These are phyloP conservation scores for Fibroporia radiculosa DNA, from an alignment of 768 basidiomycete genomes.

Conservation along the genomic window DNA sequence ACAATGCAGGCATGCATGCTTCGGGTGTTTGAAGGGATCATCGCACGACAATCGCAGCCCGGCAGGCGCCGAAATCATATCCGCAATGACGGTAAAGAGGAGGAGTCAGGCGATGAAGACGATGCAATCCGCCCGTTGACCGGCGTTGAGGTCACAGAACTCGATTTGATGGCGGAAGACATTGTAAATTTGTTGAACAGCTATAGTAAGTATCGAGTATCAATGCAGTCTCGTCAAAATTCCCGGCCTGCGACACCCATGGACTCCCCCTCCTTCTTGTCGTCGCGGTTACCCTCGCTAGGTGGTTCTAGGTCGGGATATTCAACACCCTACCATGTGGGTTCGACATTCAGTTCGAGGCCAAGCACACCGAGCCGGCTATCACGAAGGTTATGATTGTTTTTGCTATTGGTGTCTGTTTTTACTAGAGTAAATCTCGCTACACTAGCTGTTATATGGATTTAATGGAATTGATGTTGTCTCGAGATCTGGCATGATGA, in stretches of 20 bases:
- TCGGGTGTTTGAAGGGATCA: slow-evolving; percentile 84
- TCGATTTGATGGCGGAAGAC: slow-evolving; percentile 67
- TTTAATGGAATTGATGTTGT: too few species aligned
- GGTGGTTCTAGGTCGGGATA: slow-evolving; percentile 45
- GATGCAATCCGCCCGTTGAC: slow-evolving; percentile 49
- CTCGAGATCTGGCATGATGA: too few species aligned
- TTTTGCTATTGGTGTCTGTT: background rate
- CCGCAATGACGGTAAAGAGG: slow-evolving; percentile 35
- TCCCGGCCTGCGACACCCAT: slow-evolving; percentile 64
- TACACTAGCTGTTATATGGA: too few species aligned
- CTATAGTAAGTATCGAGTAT: slow-evolving; percentile 59
- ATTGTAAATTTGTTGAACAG: slow-evolving; percentile 67
- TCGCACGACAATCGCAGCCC: slow-evolving; percentile 30
- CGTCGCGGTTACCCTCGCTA: slow-evolving; percentile 27
- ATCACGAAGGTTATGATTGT: slow-evolving; percentile 4
- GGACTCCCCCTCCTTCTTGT: slow-evolving; percentile 39
- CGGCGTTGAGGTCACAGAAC: slow-evolving; percentile 61
- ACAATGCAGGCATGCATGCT: slow-evolving; percentile 80
- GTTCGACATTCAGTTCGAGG: slow-evolving; percentile 44
- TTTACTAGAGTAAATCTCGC: background rate
- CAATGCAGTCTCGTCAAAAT: slow-evolving; percentile 47
- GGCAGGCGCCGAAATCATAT: slow-evolving; percentile 28
- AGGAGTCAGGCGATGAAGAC: slow-evolving; percentile 55
- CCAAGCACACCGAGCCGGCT: slow-evolving; percentile 56
- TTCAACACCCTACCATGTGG: slow-evolving; percentile 44